phyloP scores from a whole-genome alignment of 169 alveolate species.

The Plasmodium malariae region DNA sequence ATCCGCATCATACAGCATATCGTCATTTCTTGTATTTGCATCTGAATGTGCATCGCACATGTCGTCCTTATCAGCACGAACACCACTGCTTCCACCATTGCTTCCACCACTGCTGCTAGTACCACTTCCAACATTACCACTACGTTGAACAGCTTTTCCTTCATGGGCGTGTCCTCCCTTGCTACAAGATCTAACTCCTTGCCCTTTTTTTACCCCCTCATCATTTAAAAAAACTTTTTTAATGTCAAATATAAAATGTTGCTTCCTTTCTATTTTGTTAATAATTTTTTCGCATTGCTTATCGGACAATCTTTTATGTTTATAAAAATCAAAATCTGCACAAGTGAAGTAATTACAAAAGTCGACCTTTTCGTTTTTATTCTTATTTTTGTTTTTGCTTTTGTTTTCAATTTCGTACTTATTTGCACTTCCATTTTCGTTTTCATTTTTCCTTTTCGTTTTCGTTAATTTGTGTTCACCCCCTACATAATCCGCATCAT shows the following conservation, averaged over 20 bases:
- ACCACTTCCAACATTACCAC: not conserved
- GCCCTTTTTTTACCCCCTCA: too few species aligned
- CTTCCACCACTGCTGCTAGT: not conserved
- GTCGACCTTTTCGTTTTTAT: slow-evolving; percentile 33
- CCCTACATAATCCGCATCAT: too few species aligned
- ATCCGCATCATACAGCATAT: not conserved
- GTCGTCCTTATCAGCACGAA: too few species aligned
- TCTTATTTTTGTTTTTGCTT: not conserved
- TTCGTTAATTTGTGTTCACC: too few species aligned
- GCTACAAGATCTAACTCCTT: too few species aligned
- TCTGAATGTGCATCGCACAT: too few species aligned
- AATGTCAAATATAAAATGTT: slow-evolving; percentile 28
- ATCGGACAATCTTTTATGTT: slow-evolving; percentile 45
- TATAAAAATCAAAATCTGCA: slow-evolving; percentile 37
- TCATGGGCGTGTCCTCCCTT: too few species aligned
- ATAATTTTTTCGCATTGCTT: slow-evolving; percentile 46
- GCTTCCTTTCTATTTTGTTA: slow-evolving; percentile 46
- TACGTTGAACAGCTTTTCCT: not conserved
- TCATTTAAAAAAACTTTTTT: slow-evolving; percentile 23
- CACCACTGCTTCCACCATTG: not conserved
- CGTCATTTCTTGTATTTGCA: not conserved
- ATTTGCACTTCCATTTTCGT: not conserved
- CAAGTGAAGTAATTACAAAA: slow-evolving; percentile 32
- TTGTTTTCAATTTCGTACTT: not conserved
- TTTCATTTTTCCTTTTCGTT: slow-evolving; percentile 5